A percentile compares a stretch with the other conserved stretches of the same genome.
Conservation (phyloP, 106 monocot genomes). For the Acanthochlamys bracteata region DNA sequence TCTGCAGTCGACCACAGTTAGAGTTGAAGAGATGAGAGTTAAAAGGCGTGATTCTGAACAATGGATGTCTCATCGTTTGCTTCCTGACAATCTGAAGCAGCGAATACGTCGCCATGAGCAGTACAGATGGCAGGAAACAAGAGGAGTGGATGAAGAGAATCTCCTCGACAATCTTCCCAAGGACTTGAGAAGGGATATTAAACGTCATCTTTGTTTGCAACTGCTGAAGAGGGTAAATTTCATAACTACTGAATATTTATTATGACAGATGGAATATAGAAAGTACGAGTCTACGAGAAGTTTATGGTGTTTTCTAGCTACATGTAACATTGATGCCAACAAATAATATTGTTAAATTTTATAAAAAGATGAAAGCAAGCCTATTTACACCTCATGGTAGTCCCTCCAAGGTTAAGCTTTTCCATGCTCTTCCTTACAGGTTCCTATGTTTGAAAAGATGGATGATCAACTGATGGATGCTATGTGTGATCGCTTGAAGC, state of each 20-base stretch:
- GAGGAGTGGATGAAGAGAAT: constrained; percentile 86
- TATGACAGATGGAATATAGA: neutral
- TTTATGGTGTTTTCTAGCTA: too few relatives aligned
- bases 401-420: neutral
- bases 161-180: constrained; percentile 77
- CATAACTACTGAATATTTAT: neutral
- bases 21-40: constrained; percentile 97
- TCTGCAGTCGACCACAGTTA: constrained; percentile 78
- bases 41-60: constrained; percentile 87
- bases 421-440: constrained; percentile 12
- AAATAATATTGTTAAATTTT: too few relatives aligned
- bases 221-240: constrained; percentile 66
- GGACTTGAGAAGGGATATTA: constrained; percentile 90
- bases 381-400: neutral
- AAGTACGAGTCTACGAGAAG: too few relatives aligned
- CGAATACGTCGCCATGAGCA: constrained; percentile 85
- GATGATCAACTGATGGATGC: constrained; percentile 54
- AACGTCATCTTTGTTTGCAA: constrained; percentile 85
- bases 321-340: too few relatives aligned
- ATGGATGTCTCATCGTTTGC: constrained; percentile 91
- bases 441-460: constrained; percentile 56
- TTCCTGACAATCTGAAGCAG: constrained; percentile 73
- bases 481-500: constrained; percentile 41
- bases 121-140: constrained; percentile 91
- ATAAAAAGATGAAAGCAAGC: neutral